Evolutionary conservation across 2,329 filamentous ascomycete genomes (phyloP).

Genomic region (Beauveria australis): DNA sequence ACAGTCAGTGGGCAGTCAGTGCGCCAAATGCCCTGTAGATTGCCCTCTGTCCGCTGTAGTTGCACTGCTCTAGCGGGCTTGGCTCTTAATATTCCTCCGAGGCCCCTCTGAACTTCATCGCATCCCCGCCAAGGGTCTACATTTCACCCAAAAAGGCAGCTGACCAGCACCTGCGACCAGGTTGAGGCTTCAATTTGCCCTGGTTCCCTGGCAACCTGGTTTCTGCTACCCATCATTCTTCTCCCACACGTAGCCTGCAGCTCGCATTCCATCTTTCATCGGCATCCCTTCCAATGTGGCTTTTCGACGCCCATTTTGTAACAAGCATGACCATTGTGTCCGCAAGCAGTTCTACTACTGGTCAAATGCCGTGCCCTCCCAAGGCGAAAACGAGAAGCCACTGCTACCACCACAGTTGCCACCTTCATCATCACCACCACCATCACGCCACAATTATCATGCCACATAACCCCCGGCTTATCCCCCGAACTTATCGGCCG

Average conservation of each 20-base stretch:
- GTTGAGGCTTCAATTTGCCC: constrained; percentile 3
- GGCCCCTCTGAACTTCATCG: neutral
- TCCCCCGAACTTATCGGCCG: neutral
- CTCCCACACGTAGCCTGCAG: neutral
- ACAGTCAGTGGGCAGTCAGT: neutral
- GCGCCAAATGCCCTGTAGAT: neutral
- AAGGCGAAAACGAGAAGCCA: neutral
- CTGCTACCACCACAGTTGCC: neutral
- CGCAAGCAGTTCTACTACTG: no score
- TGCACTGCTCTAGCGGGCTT: neutral
- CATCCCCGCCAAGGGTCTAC: neutral
- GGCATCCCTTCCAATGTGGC: neutral
- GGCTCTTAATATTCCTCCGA: no score
- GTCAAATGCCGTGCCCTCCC: neutral
- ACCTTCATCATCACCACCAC: neutral
- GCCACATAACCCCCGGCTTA: constrained; percentile 1
- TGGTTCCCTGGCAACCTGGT: neutral
- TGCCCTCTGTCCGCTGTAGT: neutral
- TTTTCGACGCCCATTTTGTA: no score
- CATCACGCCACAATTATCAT: neutral
- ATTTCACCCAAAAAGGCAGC: constrained; percentile 1
- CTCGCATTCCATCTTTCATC: neutral
- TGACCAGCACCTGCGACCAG: neutral
- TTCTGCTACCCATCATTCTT: neutral
- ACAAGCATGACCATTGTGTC: no score